Base-by-base conservation (phyloP, 1,139 yeast species). In the Lodderomyces orthopsilosis region DNA sequence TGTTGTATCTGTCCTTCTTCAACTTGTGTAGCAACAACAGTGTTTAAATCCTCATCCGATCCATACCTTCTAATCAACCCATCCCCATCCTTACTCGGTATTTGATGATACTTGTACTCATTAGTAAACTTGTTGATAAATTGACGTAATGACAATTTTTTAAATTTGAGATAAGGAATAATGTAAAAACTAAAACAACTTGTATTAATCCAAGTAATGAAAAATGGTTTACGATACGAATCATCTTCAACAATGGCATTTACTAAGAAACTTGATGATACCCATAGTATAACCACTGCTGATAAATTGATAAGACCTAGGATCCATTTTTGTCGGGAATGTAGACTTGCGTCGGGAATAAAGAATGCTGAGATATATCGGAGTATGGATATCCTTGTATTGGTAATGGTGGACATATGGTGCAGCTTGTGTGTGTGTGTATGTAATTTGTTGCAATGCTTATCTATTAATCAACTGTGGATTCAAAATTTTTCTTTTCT, bases 141-240 rank as follows among this genome's bases (percentile, higher is more conserved):
- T 43, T 60, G 56, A 3, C 22, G 9, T 4, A 62, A 18, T 8
- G 54, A 43, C 19, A 59, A 19, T 1, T 50, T 49, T 43, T 62
- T 64, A 41, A 56, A 53, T 48, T 58, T 57, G 49, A 75, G 58
- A 50, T 80, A 81, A 1, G 96, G 95, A 23, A 85, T 61, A 41
- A 93, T 68, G 59, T 91, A 93, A 43, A 93, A 70, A 10, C 81
- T 71, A 59, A 93, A 93, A 19, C 94, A 79, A 6, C 91, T 83
- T 0, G 98, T 91, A 65, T 91, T 93, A 50, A 91, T 63, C 66
- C 91, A 93, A 1, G 98, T 93, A 53, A 93, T 86, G 51, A 91
- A 79, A 58, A 89, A 91, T n/a, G 98, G 98, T 63, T 93, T 93
- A 41, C 90, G 67, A 61, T 90, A 93, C 24, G 74, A 69, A 47